These are phyloP conservation scores for Kuraishia ogatae DNA, from an alignment of 805 yeast genomes.

Conservation along the genomic window DNA sequence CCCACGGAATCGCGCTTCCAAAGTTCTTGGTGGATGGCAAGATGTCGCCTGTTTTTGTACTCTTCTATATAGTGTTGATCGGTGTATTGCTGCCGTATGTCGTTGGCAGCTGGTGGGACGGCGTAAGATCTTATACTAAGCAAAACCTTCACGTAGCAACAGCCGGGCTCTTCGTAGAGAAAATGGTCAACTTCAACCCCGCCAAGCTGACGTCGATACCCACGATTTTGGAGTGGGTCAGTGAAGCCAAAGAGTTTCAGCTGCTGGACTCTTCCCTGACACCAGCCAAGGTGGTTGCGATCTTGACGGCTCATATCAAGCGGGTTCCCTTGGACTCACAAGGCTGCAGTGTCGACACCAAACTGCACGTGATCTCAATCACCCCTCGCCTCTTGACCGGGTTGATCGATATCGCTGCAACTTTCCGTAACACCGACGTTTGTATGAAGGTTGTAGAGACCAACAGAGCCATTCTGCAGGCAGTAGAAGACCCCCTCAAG, in stretches of 20 bases:
- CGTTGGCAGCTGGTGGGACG: constrained; percentile 88
- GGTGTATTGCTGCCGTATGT: constrained; percentile 73
- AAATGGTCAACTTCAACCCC: constrained; percentile 67
- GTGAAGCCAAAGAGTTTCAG: constrained; percentile 59
- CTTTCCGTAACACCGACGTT: constrained; percentile 66
- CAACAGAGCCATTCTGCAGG: constrained; percentile 68
- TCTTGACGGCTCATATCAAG: constrained; percentile 50
- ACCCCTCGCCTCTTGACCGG: constrained; percentile 63
- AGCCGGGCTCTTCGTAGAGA: constrained; percentile 70
- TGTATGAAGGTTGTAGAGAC: constrained; percentile 54
- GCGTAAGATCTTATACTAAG: constrained; percentile 70
- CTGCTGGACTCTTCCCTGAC: constrained; percentile 30
- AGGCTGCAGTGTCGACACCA: constrained; percentile 16
- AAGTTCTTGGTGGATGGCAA: constrained; percentile 81
- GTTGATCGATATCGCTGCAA: constrained; percentile 71
- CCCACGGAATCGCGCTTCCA: constrained; percentile 95
- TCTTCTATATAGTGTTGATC: constrained; percentile 58
- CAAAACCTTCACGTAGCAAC: constrained; percentile 77
- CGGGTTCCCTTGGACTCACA: constrained; percentile 25
- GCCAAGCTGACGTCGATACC: constrained; percentile 52
- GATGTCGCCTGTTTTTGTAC: constrained; percentile 50
- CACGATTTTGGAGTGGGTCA: constrained; percentile 49
- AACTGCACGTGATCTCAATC: constrained; percentile 49
- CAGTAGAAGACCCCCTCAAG: constrained; percentile 43
- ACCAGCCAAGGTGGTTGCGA: constrained; percentile 36